phyloP scores from a whole-genome alignment of 495 filamentous ascomycete genomes.

The Hyaloscypha bicolor region DNA sequence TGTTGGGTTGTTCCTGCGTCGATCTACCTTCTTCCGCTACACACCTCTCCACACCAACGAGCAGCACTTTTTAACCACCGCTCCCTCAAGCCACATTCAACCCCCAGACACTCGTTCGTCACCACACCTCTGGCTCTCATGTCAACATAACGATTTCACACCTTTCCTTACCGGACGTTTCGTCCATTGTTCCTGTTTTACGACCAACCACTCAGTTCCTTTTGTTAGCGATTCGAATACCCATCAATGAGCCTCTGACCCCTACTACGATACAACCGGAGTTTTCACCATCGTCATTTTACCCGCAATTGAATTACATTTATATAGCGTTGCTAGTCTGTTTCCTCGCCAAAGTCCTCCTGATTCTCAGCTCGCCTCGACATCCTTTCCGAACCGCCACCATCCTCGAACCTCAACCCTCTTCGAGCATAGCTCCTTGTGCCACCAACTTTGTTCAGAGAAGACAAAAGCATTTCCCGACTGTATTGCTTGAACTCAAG shows the following conservation, averaged over 20 bases:
- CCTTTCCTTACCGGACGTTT: conserved; percentile 36
- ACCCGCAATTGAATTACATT: conserved; percentile 24
- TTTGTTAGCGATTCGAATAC: conserved; percentile 61
- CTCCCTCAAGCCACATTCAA: conserved; percentile 27
- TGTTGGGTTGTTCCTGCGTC: neutral
- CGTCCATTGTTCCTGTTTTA: conserved; percentile 45
- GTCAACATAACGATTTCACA: conserved; percentile 36
- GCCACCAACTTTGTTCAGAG: conserved; percentile 35
- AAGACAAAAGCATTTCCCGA: conserved; percentile 35
- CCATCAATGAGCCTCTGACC: conserved; percentile 69
- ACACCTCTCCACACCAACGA: neutral
- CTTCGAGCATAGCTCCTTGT: conserved; percentile 30
- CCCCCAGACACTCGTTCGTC: conserved; percentile 31
- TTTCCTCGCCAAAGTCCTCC: conserved; percentile 19
- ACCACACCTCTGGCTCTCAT: conserved; percentile 34
- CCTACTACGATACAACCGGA: conserved; percentile 54
- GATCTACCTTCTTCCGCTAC: neutral
- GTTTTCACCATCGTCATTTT: conserved; percentile 42
- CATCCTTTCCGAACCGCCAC: conserved; percentile 13
- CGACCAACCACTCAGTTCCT: conserved; percentile 48
- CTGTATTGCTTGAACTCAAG: conserved; percentile 40
- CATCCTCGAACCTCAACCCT: neutral
- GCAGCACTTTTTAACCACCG: conserved; percentile 12
- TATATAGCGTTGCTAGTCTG: conserved; percentile 39
- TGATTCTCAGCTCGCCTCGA: conserved; percentile 10